A percentile compares a stretch with the other conserved stretches of the same genome.
Evolutionary conservation across 2,329 filamentous ascomycete genomes (phyloP).

Genomic region (Chaetothyriales sp.): DNA sequence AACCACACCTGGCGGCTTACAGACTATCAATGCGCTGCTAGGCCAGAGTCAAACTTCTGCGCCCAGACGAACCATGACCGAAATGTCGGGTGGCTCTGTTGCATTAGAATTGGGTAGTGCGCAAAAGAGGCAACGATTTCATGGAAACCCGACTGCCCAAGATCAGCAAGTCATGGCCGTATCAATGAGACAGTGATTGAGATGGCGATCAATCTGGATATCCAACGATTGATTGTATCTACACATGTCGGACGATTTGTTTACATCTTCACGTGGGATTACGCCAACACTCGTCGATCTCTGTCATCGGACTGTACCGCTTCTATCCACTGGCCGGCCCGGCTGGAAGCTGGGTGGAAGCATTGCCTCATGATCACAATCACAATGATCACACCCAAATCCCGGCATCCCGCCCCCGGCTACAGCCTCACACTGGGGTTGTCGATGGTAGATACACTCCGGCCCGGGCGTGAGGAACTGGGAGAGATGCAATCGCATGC

Average conservation of each 20-base stretch:
- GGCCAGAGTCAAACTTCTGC: neutral
- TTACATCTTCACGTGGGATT: neutral
- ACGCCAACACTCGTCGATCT: neutral
- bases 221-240: no score
- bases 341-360: neutral
- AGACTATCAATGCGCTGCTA: neutral
- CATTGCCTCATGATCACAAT: neutral
- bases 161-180: conserved; percentile 11
- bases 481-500: neutral
- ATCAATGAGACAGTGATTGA: conserved; percentile 10
- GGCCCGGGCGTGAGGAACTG: neutral
- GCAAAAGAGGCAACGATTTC: conserved; percentile 11
- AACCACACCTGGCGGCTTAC: neutral
- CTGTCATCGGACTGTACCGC: neutral
- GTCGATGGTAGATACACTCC: neutral
- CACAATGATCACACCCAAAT: neutral
- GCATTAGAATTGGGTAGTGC: conserved; percentile 9
- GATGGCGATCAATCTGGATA: no score
- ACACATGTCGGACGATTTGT: neutral
- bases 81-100: neutral
- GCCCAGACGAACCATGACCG: neutral
- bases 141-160: neutral
- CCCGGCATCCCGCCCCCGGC: neutral
- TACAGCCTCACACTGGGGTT: neutral
- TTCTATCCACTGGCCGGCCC: neutral